Evolutionary conservation across 140 eudicot species (phyloP), one percentile per base, ranked within the genome.

Genomic region (Flaveria floridana): DNA sequence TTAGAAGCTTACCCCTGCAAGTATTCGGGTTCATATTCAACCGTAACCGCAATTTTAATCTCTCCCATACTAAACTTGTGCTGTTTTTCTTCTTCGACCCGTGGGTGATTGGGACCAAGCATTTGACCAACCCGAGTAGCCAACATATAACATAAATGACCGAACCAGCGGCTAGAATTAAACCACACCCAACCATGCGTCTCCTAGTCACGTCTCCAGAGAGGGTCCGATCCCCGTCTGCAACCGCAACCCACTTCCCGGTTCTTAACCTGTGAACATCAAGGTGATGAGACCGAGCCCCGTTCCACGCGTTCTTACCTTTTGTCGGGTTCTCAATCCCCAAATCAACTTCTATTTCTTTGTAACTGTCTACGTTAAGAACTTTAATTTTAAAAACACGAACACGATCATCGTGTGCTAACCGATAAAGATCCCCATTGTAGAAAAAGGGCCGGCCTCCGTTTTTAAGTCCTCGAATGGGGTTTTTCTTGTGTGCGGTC

Each of bases 261-360:
- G 89, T 85, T 30, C 86, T 75, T 39, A 90, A 84, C 75, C 80
- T 83, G 75, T 88, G 97, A 30, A 80, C 87, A 55, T 90, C 95
- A 0, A 93, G 89, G 80, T 90, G 93, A 78, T 88, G 89, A 65
- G 83, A 80, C 47, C 96, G 91, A 28, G 83, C 92, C 53, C 96
- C 93, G 61, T 89, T 90, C 98, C 98, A 93, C 10, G 89, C 76
- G 19, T 93, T 93, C 19, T 75, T 82, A 34, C 97, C 98, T 74
- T 93, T 93, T 9, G 14, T 76, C 3, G 88, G 78, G 63, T 75
- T 84, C 62, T 85, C 73, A 2, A 88, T 23, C 53, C 86, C 88
- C 65, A 74, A 71, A 6, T 89, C 84, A 16, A 93, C 89, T 82
- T 90, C 96, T 7, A 84, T 86, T 82, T 93, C 98, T 81, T 55